Evolutionary conservation across 371 early-diverging fungal species (phyloP), one percentile per base, ranked within the genome.

Genomic region (Rhizopus arrhizus): DNA sequence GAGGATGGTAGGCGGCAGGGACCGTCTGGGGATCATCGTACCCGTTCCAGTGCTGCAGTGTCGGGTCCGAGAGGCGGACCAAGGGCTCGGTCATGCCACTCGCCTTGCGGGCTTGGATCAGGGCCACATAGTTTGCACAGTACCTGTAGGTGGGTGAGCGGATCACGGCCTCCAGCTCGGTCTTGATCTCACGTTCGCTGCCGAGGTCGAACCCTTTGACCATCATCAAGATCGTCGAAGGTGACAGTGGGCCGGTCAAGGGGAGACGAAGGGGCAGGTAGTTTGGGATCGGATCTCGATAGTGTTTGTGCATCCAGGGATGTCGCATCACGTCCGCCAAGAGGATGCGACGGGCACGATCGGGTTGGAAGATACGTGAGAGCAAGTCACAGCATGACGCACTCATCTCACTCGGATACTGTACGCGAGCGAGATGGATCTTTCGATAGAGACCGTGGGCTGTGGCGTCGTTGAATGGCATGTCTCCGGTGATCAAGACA

Each of bases 401-500:
- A 65, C 89, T 91, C 5, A 91, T 81, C 56, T 94, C 84, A 0
- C 95, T 94, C 11, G 92, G 90, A 62, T 90, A 94, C 53, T 82
- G 80, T 9, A 89, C 86, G 49, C 86, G 78, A 3, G 53, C 45
- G 33, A 49, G 31, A 49, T 40, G 10, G 12, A 12, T 40, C 40
- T 40, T 40, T 7, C 10, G 40, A 12, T 40, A 10, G 40, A 12
- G 12, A 40, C 8, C 40, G 40, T 10, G 40, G 12, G 40, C 10
- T 0, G 10, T 40, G 40, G 2, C 40, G 66, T 96, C 98, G 68
- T 96, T 93, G 77, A 97, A 98, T 1, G 98, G 98, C 0, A 97
- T 95, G 58, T 83, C 85, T 33, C 97, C 98, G 58, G 90, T 91
- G 8, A 95, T 89, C 63, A 97, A 86, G 12, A 94, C 96, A 65